Evolutionary conservation across 2,329 filamentous ascomycete species (phyloP).

Genomic region (Delphinella strobiligena): DNA sequence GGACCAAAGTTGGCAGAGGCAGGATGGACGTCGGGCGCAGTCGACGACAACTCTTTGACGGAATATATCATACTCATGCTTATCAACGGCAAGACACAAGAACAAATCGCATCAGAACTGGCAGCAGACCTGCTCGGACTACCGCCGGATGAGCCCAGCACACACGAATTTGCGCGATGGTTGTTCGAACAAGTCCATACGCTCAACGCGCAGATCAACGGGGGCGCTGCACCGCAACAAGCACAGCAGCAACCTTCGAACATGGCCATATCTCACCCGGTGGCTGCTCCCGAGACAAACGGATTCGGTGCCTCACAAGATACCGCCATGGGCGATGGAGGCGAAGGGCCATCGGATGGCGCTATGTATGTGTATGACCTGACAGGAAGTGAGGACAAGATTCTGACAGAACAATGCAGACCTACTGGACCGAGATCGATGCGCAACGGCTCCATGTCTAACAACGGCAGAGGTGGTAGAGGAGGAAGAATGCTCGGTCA

Average conservation of each 20-base stretch:
- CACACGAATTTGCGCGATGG: conserved; percentile 78
- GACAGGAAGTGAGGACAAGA: neutral
- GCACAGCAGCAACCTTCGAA: conserved; percentile 9
- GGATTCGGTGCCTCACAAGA: conserved; percentile 37
- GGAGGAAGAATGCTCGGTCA: conserved; percentile 79
- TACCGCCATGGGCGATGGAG: conserved; percentile 57
- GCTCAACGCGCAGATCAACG: conserved; percentile 53
- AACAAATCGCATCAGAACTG: conserved; percentile 79
- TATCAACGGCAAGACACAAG: conserved; percentile 83
- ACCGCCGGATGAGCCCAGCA: conserved; percentile 68
- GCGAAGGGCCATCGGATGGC: conserved; percentile 27
- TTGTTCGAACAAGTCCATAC: conserved; percentile 75
- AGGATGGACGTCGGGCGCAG: conserved; percentile 76
- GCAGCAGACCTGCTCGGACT: conserved; percentile 77
- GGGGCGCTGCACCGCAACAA: conserved; percentile 17
- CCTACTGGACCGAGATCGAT: conserved; percentile 93
- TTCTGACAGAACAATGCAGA: conserved; percentile 38
- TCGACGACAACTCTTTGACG: conserved; percentile 69
- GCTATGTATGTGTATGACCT: conserved; percentile 26
- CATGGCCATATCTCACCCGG: no score
- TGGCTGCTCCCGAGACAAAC: no score
- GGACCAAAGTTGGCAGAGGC: conserved; percentile 87
- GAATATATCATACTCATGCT: conserved; percentile 98
- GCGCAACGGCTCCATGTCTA: conserved; percentile 52
- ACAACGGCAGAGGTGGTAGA: conserved; percentile 11